These are phyloP conservation scores for Neofusicoccum kwambonambiense DNA, from an alignment of 2,329 filamentous ascomycete genomes.

Conservation along the genomic window DNA sequence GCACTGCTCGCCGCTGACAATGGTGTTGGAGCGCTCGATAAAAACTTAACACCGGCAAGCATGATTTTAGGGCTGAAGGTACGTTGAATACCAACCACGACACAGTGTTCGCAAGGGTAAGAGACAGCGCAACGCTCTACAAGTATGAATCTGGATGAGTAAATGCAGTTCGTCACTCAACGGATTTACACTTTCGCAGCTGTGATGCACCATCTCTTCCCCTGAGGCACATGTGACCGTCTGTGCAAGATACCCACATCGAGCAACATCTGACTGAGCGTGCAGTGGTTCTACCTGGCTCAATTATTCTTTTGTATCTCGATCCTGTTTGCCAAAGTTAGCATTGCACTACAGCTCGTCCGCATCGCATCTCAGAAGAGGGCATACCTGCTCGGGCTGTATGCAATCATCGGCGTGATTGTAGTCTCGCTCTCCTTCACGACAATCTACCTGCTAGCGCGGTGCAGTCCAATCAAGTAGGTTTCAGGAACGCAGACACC, in stretches of 20 bases:
- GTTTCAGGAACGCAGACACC: neutral
- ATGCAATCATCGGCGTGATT: constrained; percentile 29
- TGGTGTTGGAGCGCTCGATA: constrained; percentile 30
- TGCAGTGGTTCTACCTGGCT: constrained; percentile 38
- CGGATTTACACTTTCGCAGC: no score
- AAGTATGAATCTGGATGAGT: no score
- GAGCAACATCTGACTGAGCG: constrained; percentile 5
- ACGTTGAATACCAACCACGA: neutral
- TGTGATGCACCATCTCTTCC: no score
- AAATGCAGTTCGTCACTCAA: no score
- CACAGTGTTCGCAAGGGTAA: no score
- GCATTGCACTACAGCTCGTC: constrained; percentile 36
- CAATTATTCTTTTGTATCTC: constrained; percentile 37
- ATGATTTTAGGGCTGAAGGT: constrained; percentile 19
- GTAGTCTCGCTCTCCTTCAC: constrained; percentile 33
- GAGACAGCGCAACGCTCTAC: no score
- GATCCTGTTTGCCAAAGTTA: constrained; percentile 36
- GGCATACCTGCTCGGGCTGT: constrained; percentile 28
- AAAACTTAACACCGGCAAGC: neutral
- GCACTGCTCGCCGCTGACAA: constrained; percentile 30
- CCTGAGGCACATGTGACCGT: no score
- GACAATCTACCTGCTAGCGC: constrained; percentile 31
- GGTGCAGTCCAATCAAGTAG: constrained; percentile 29
- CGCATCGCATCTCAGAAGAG: constrained; percentile 32
- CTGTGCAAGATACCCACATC: neutral